phyloP scores from a whole-genome alignment of 2,329 filamentous ascomycete species.

The Remersonia thermophila region DNA sequence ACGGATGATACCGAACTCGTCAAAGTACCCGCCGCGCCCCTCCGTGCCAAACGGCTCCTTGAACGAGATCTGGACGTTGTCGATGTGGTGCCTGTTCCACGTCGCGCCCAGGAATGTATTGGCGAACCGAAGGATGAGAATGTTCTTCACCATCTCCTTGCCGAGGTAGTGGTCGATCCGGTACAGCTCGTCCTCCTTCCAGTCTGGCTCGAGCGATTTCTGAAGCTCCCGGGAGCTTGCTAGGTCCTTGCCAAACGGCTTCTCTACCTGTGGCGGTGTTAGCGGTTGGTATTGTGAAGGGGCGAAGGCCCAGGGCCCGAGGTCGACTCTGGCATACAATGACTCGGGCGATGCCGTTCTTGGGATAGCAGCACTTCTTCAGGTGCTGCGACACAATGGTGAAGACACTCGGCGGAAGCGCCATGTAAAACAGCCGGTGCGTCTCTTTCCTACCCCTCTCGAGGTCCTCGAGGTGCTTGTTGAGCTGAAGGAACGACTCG shows the following conservation, averaged over 20 bases:
- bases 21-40: conserved; percentile 95
- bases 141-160: conserved; percentile 99
- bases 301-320: background rate
- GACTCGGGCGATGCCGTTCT: conserved; percentile 79
- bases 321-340: conserved; percentile 51
- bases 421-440: conserved; percentile 98
- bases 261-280: conserved; percentile 64
- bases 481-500: conserved; percentile 78
- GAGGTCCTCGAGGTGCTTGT: conserved; percentile 73
- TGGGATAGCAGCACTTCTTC: conserved; percentile 94
- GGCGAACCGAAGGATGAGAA: conserved; percentile 91
- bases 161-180: conserved; percentile 98
- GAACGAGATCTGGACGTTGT: conserved; percentile 98
- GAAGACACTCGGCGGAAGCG: conserved; percentile 92
- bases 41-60: conserved; percentile 99
- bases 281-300: conserved; percentile 12
- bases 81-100: conserved; percentile 98
- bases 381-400: conserved; percentile 94
- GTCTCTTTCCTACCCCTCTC: conserved; percentile 74
- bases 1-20: conserved; percentile 97
- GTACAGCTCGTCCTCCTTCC: conserved; percentile 98
- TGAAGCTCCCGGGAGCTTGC: conserved; percentile 88
- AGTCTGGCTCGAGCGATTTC: conserved; percentile 88
- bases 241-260: conserved; percentile 97
- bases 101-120: conserved; percentile 98